Evolutionary conservation across 371 early-diverging fungal genomes (phyloP).

Genomic region (Mortierella sp.): DNA sequence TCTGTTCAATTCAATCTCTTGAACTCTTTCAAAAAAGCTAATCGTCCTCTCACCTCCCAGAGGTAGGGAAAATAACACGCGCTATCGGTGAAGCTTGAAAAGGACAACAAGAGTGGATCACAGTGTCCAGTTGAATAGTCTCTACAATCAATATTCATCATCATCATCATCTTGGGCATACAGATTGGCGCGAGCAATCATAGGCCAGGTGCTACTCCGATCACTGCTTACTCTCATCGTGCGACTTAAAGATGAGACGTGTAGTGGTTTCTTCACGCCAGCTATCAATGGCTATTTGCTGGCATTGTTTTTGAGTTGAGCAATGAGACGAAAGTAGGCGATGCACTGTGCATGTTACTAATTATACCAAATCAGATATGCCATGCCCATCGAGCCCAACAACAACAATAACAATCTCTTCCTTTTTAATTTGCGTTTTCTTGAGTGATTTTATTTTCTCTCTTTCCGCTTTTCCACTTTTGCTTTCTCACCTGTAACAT

Average conservation of each 20-base stretch:
- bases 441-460: not conserved
- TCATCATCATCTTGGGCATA: not conserved
- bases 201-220: not conserved
- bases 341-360: not conserved
- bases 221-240: not conserved
- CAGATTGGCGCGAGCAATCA: not conserved
- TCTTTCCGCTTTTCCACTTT: slow-evolving; percentile 9
- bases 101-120: not conserved
- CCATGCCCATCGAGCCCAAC: not conserved
- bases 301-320: slow-evolving; percentile 1
- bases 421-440: slow-evolving; percentile 4
- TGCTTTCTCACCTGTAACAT: not conserved
- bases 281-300: not conserved
- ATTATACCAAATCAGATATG: not conserved
- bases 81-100: slow-evolving; percentile 8
- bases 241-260: not conserved
- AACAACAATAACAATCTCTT: not conserved
- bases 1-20: slow-evolving; percentile 4
- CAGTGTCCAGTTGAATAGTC: too few species aligned
- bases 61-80: slow-evolving; percentile 19
- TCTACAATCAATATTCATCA: not conserved
- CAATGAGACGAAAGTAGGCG: not conserved
- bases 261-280: not conserved
- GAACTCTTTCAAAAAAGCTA: not conserved
- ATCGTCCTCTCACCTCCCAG: slow-evolving; percentile 14